Evolutionary conservation across 169 alveolate species (phyloP).

Genomic region (Plasmodium malariae): DNA sequence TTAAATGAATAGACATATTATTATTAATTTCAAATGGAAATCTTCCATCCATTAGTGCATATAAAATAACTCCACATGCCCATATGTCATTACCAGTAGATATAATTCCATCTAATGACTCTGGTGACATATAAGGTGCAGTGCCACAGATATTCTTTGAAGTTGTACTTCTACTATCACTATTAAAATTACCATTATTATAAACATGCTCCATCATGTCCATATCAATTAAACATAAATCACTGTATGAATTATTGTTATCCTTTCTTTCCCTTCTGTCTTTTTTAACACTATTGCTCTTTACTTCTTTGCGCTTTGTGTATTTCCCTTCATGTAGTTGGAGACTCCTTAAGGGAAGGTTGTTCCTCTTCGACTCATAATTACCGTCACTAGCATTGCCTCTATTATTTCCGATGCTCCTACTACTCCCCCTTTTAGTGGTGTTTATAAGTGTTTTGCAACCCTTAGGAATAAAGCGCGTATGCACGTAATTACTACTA

Average conservation of each 20-base stretch:
- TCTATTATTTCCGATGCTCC: background rate
- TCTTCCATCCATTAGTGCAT: constrained; percentile 80
- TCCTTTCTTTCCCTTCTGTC: constrained; percentile 1
- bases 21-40: constrained; percentile 76
- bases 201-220: constrained; percentile 64
- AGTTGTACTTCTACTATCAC: too few species aligned
- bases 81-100: constrained; percentile 81
- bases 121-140: constrained; percentile 79
- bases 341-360: background rate
- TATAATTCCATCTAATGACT: constrained; percentile 71
- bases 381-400: background rate
- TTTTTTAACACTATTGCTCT: constrained; percentile 6
- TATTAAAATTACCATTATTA: constrained; percentile 1
- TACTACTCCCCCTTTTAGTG: background rate
- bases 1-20: constrained; percentile 49
- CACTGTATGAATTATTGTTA: constrained; percentile 1
- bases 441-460: too few species aligned
- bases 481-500: too few species aligned
- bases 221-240: constrained; percentile 68
- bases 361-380: too few species aligned
- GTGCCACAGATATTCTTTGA: constrained; percentile 47
- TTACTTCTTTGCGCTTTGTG: background rate
- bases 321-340: background rate
- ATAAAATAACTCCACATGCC: constrained; percentile 82
- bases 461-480: too few species aligned